A percentile compares a stretch with the other conserved stretches of the same genome.
These are phyloP conservation scores for Hymenotorrendiella dingleyae DNA, from an alignment of 2,329 filamentous ascomycete species.

Conservation along the genomic window DNA sequence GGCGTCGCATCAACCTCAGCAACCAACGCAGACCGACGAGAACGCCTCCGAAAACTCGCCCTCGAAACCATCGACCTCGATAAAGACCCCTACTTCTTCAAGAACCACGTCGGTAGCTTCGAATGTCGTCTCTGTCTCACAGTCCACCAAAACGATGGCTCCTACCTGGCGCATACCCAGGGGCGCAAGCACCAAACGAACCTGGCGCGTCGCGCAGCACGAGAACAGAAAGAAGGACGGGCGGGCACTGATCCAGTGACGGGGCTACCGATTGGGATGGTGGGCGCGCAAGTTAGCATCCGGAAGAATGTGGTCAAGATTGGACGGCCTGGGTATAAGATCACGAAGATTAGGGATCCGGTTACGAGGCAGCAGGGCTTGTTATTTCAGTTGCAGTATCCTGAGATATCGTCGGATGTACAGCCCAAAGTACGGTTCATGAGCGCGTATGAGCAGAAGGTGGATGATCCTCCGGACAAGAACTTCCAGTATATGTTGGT, in stretches of 20 bases:
- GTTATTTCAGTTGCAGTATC: conserved; percentile 94
- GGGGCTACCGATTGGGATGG: conserved; percentile 67
- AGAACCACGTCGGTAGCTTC: conserved; percentile 97
- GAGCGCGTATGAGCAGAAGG: conserved; percentile 93
- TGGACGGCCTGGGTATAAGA: conserved; percentile 92
- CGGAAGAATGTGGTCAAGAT: conserved; percentile 89
- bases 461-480: conserved; percentile 88
- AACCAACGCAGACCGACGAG: conserved; percentile 93
- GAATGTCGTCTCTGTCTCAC: conserved; percentile 96
- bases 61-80: conserved; percentile 98
- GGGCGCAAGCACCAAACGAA: conserved; percentile 99
- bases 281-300: conserved; percentile 56
- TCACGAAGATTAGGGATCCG: conserved; percentile 90
- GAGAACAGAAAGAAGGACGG: conserved; percentile 85
- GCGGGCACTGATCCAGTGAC: conserved; percentile 59
- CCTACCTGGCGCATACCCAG: conserved; percentile 96
- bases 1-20: conserved; percentile 90
- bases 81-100: conserved; percentile 99
- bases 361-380: conserved; percentile 83
- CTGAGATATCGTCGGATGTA: conserved; percentile 73
- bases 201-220: conserved; percentile 88
- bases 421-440: conserved; percentile 88
- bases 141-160: conserved; percentile 98
- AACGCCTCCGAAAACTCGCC: conserved; percentile 94
- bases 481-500: conserved; percentile 92